Conservation (phyloP, 2,329 filamentous ascomycete species). For the Aschersonia sp. region DNA sequence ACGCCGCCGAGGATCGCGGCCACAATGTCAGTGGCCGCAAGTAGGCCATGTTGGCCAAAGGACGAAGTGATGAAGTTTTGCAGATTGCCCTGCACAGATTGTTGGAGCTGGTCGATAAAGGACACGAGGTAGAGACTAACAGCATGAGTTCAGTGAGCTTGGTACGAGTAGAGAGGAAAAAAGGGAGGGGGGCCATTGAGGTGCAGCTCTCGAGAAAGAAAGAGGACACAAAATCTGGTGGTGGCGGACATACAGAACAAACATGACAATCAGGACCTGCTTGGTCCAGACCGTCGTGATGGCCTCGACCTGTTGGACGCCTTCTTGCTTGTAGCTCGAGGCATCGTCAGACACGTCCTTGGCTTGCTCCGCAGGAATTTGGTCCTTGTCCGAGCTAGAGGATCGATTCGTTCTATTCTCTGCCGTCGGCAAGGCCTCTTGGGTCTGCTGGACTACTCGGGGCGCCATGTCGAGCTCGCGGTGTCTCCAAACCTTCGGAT, state of each 20-base stretch:
- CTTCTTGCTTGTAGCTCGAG: constrained; percentile 16
- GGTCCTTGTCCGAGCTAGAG: not conserved
- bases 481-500: not conserved
- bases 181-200: no score
- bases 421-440: not conserved
- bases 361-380: not conserved
- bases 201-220: no score
- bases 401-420: not conserved
- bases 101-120: constrained; percentile 21
- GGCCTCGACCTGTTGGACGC: constrained; percentile 22
- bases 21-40: constrained; percentile 51
- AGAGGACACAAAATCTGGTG: no score
- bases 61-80: constrained; percentile 51
- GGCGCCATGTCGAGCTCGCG: not conserved
- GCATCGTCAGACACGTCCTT: constrained; percentile 3
- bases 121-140: constrained; percentile 22
- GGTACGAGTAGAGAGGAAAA: no score
- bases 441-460: not conserved
- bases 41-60: constrained; percentile 48
- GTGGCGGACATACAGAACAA: constrained; percentile 17
- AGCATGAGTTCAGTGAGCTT: no score
- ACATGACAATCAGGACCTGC: constrained; percentile 19
- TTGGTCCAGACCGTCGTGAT: constrained; percentile 22
- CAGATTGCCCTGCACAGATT: constrained; percentile 29
- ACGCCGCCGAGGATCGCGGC: constrained; percentile 28